Evolutionary conservation across 2,329 filamentous ascomycete species (phyloP), one percentile per base, ranked within the genome.

Genomic region (Geosmithia putterillii): DNA sequence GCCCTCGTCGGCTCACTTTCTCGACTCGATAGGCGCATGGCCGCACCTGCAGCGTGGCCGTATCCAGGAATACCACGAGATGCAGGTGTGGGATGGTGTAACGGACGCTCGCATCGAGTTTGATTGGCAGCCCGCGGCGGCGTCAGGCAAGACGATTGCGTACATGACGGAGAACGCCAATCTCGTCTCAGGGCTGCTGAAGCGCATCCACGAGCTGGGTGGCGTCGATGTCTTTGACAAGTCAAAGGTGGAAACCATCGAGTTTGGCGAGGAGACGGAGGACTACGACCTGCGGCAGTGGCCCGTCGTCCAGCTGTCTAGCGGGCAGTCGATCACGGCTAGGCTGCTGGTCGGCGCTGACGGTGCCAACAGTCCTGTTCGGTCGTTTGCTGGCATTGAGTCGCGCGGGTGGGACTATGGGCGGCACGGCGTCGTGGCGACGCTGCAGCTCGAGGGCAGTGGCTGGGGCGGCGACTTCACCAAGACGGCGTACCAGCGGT

Each of bases 41-140:
- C 57, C 71, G 7, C 79, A 94, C 56, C 68, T 95, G 47, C 74
- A 85, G 51, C 66, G 71, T 37, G 69, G 76, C 6, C 79, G 92
- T 25, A 77, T 92, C 28, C 89, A 95, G 65, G 75, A 81, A 1
- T 98, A 95, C 61, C 81, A 94, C 46, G 85, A 90, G 54, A 98
- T 98, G 92, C 84, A 95, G 60, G 92, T 96, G 25, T 98, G 94
- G 92, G 92, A 98, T 60, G 94, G 90, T 48, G 78, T 95, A 45
- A 86, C 84, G 36, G 88, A 80, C 46, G 86, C 88, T 32, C 78
- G 81, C 52, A 92, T 98, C 58, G 83, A 86, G 52, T 98, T 98
- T 61, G 85, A 92, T 64, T 85, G 81, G 82, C 63, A 63, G 19
- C 65, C 65, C 5, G 59, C 57, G 38, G 58, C 66, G 54, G 50